Evolutionary conservation across 345 rosid genomes (phyloP).

Genomic region (Dipteronia dyeriana): DNA sequence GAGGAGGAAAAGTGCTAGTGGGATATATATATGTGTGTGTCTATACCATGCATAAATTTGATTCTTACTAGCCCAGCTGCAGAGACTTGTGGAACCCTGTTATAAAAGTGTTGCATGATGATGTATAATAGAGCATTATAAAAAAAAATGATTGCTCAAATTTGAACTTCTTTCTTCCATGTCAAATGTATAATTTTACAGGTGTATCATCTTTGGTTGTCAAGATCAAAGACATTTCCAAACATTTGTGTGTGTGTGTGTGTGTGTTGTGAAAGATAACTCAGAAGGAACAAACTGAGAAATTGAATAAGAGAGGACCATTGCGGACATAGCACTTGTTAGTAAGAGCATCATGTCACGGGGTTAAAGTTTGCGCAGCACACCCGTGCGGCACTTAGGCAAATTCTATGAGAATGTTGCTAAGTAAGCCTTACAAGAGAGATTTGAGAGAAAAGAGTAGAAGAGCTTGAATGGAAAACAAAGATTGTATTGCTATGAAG

Average conservation of each 20-base stretch:
- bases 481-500: too few relatives aligned
- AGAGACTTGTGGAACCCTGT: slow-evolving; percentile 12
- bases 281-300: neutral
- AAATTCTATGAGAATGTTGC: too few relatives aligned
- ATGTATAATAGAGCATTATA: slow-evolving; percentile 7
- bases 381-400: too few relatives aligned
- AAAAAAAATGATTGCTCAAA: slow-evolving; percentile 8
- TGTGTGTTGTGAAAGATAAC: too few relatives aligned
- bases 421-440: too few relatives aligned
- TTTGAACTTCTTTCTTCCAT: neutral
- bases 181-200: neutral
- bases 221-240: neutral
- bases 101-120: slow-evolving; percentile 2
- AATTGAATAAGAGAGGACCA: neutral
- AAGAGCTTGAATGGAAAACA: too few relatives aligned
- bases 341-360: neutral
- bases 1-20: slow-evolving; percentile 8
- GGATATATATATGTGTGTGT: neutral
- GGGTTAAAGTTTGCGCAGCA: too few relatives aligned
- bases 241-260: neutral
- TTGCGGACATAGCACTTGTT: neutral
- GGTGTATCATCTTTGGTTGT: neutral
- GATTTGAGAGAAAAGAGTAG: too few relatives aligned
- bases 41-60: slow-evolving; percentile 21
- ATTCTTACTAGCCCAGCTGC: slow-evolving; percentile 5